Percentiles rank a stretch among this genome's conserved stretches.
phyloP scores from a whole-genome alignment of 2,329 filamentous ascomycete species.

The Phyllosticta citriasiana region DNA sequence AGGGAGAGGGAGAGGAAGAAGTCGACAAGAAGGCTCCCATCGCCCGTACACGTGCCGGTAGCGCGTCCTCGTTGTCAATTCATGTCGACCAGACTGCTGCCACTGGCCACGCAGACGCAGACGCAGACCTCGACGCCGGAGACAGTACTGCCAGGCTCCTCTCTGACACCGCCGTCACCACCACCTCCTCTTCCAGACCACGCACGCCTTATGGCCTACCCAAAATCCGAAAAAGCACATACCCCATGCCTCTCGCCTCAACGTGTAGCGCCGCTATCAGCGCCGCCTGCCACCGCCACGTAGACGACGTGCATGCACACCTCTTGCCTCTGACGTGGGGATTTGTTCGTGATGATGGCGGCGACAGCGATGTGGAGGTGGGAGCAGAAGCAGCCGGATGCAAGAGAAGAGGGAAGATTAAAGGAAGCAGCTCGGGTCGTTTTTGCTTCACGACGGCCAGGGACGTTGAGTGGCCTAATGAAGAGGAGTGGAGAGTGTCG shows the following conservation, averaged over 20 bases:
- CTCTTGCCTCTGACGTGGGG: conserved; percentile 21
- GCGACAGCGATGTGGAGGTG: background rate
- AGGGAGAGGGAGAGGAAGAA: too few relatives aligned
- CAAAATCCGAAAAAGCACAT: background rate
- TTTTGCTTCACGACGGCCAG: background rate
- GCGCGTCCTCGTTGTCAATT: too few relatives aligned
- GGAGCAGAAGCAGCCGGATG: background rate
- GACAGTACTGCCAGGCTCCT: background rate
- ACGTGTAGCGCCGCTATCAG: conserved; percentile 24
- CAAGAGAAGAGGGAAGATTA: background rate
- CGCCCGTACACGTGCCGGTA: too few relatives aligned
- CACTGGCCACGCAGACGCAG: too few relatives aligned
- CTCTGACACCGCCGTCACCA: background rate
- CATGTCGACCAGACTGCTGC: too few relatives aligned
- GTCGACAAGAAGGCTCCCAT: too few relatives aligned
- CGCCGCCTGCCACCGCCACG: conserved; percentile 21
- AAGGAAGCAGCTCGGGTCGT: background rate
- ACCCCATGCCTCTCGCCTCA: conserved; percentile 19
- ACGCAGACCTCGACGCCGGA: background rate
- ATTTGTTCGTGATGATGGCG: conserved; percentile 9
- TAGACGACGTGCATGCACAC: conserved; percentile 13
- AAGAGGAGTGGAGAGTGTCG: background rate
- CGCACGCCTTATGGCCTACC: background rate
- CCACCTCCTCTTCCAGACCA: background rate
- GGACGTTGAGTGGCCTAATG: background rate